Evolutionary conservation across 2,329 filamentous ascomycete species (phyloP), one percentile per base, ranked within the genome.

Genomic region (Didymella pinodella): DNA sequence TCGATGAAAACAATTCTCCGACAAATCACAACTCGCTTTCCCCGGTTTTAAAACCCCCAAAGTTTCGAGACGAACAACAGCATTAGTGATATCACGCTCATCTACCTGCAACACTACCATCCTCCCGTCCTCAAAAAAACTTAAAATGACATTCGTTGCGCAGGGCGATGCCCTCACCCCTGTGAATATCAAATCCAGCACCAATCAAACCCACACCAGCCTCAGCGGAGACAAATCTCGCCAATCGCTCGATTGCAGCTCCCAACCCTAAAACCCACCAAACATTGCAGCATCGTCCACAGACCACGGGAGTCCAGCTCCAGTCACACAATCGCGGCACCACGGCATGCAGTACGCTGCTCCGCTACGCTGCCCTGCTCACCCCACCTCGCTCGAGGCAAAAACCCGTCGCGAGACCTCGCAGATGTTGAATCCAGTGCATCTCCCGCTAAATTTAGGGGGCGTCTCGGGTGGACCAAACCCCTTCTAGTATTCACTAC

Each of bases 361-460:
- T 22, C 38, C 45, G 29, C 49, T 40, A 52, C 49, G 31, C 50
- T 25, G 18, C 18, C 41, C 26, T 32, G 36, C 41, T 16, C 49
- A 14, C 38, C 32, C 26, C 38, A 51, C 48, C 50, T 40, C 31
- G 3, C 36, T n/a, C n/a, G 8, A 26, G 34, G 28, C 45, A 48
- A 29, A 44, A 10, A 36, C 26, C 11, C 8, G 18, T 25, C 50
- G 25, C 7, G 43, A 54, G 32, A 41, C 25, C 29, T 18, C 25
- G 5, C 14, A 16, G 5, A 28, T 31, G 20, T 54, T 32, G 44
- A 44, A 36, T 20, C 40, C 46, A 45, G 49, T 55, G 46, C 53
- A 55, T 49, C 20, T 12, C 38, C 3, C 46, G 53, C 40, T 48
- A 53, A 58, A 58, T 45, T 53, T 53, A 53, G 49, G 55, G 48